Percentiles rank a stretch among this genome's conserved stretches.
Conservation (phyloP, 2,329 filamentous ascomycete genomes). For the Fusarium sp. region DNA sequence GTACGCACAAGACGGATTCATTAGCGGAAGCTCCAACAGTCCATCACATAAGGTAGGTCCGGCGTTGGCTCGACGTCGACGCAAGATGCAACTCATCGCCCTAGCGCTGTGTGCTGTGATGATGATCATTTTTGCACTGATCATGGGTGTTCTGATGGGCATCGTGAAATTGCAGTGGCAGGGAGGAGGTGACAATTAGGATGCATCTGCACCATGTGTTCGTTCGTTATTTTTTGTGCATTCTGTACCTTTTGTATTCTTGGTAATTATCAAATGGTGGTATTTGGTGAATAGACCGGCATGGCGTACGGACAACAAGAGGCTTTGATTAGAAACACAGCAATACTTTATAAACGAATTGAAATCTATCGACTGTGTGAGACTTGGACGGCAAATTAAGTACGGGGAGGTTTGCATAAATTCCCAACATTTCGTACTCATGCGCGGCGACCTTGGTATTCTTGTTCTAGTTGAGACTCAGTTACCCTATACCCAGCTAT, state of each 20-base stretch:
- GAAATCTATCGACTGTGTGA: not conserved
- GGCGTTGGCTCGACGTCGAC: constrained; percentile 36
- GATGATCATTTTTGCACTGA: constrained; percentile 43
- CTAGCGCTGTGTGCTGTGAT: constrained; percentile 35
- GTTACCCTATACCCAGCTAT: not conserved
- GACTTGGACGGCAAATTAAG: not conserved
- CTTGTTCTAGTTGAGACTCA: not conserved
- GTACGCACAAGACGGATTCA: constrained; percentile 31
- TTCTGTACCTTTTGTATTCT: constrained; percentile 2
- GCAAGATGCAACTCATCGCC: constrained; percentile 40
- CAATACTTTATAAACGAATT: not conserved
- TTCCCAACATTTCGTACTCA: not conserved
- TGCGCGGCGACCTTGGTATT: not conserved
- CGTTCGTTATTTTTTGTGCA: not conserved
- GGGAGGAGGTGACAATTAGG: constrained; percentile 20
- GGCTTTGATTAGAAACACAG: not conserved
- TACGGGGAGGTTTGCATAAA: not conserved
- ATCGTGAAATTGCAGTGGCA: constrained; percentile 42
- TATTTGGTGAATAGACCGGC: not conserved
- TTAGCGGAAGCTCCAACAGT: constrained; percentile 26
- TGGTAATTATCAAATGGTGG: not conserved
- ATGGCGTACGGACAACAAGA: constrained; percentile 14
- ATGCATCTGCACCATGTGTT: not conserved
- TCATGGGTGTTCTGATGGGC: constrained; percentile 45
- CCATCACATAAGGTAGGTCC: constrained; percentile 40